A percentile compares a stretch with the other conserved stretches of the same genome.
These are phyloP conservation scores for Boechera stricta DNA, from an alignment of 345 rosid genomes.

Conservation along the genomic window DNA sequence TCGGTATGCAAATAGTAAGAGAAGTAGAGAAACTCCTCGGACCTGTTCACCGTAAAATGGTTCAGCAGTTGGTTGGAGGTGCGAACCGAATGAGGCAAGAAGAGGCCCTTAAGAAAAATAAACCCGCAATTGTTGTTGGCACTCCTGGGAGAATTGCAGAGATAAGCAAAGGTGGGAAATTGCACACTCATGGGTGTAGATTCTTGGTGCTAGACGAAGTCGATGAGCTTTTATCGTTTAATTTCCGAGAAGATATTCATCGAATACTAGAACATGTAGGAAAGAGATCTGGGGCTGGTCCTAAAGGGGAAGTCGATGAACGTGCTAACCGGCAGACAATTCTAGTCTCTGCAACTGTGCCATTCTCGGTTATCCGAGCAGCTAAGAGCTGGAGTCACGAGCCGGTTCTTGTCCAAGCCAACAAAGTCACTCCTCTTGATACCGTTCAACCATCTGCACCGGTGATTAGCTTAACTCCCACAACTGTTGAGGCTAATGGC, in stretches of 20 bases:
- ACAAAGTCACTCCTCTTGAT: constrained; percentile 66
- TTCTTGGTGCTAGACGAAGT: constrained; percentile 92
- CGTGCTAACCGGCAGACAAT: constrained; percentile 67
- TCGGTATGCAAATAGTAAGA: constrained; percentile 96
- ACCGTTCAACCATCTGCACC: constrained; percentile 57
- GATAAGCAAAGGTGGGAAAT: constrained; percentile 93
- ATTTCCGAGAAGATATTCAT: constrained; percentile 89
- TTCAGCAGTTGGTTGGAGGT: constrained; percentile 97
- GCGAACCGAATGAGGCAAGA: constrained; percentile 95
- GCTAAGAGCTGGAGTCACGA: constrained; percentile 88
- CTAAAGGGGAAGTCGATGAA: constrained; percentile 48
- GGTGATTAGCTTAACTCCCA: constrained; percentile 48
- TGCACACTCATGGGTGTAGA: constrained; percentile 85
- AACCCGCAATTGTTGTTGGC: constrained; percentile 88
- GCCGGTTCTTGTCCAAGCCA: constrained; percentile 86
- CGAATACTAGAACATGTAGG: constrained; percentile 90
- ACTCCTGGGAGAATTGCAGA: constrained; percentile 95
- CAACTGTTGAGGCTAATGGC: constrained; percentile 47
- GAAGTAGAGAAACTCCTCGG: constrained; percentile 88
- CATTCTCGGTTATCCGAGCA: constrained; percentile 86
- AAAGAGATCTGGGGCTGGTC: constrained; percentile 61
- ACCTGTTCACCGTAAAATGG: constrained; percentile 71
- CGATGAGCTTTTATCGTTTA: constrained; percentile 90
- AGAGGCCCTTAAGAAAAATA: constrained; percentile 93
- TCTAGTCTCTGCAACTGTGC: constrained; percentile 94